These are phyloP conservation scores for Halophytophthora polymorphica DNA, from an alignment of 352 stramenopile genomes.

Conservation along the genomic window DNA sequence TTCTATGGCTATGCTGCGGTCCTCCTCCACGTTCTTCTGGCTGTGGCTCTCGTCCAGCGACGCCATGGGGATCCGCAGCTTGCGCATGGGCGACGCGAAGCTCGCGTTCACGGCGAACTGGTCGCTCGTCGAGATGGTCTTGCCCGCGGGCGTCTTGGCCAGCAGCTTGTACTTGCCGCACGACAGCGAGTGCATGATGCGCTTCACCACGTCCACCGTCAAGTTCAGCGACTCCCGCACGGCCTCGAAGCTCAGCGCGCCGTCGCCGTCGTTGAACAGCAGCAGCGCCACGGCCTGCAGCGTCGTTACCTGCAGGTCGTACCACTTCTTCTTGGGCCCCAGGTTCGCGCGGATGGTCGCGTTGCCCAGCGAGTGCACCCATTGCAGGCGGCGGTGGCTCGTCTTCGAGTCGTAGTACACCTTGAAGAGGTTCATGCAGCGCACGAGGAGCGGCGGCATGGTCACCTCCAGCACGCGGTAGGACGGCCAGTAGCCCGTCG, in stretches of 20 bases:
- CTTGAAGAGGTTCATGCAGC: conserved; percentile 97
- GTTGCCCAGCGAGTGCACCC: conserved; percentile 96
- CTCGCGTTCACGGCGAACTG: conserved; percentile 93
- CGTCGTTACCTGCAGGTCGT: conserved; percentile 97
- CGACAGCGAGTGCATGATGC: conserved; percentile 97
- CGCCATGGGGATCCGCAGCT: conserved; percentile 98
- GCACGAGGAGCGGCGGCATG: conserved; percentile 91
- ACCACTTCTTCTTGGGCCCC: conserved; percentile 86
- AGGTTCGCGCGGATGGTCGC: conserved; percentile 88
- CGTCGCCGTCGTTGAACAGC: conserved; percentile 91
- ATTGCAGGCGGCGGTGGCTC: conserved; percentile 95
- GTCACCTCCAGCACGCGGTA: conserved; percentile 96
- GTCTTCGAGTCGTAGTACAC: conserved; percentile 92
- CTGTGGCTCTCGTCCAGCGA: conserved; percentile 98
- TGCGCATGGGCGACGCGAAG: conserved; percentile 95
- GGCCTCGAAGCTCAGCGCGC: conserved; percentile 87
- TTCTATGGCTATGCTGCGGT: conserved; percentile 97
- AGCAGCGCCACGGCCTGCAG: conserved; percentile 96
- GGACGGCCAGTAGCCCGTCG: conserved; percentile 98
- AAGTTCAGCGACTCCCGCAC: conserved; percentile 93
- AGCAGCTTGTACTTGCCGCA: conserved; percentile 99
- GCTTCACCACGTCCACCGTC: conserved; percentile 95
- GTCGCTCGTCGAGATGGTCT: conserved; percentile 95
- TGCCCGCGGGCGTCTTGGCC: conserved; percentile 90
- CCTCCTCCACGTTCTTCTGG: conserved; percentile 97